These are phyloP conservation scores for Areca catechu DNA, from an alignment of 176 grass and related monocot genomes.

Conservation along the genomic window DNA sequence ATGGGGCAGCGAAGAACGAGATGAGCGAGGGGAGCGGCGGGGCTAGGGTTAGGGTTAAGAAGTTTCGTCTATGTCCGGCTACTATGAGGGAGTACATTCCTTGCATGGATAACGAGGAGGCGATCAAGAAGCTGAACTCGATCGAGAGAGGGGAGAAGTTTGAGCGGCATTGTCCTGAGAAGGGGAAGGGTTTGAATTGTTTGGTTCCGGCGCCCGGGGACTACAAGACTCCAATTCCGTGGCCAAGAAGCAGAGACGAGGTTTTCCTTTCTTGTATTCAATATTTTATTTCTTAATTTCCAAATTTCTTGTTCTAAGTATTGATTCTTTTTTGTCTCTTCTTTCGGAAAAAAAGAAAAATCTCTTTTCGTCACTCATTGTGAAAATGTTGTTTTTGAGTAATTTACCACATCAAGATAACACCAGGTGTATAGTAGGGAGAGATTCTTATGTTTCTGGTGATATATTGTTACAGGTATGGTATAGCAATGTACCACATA, in stretches of 20 bases:
- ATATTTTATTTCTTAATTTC: too few relatives aligned
- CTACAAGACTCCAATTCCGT: constrained; percentile 72
- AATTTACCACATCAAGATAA: too few relatives aligned
- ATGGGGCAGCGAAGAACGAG: constrained; percentile 13
- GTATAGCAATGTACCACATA: constrained; percentile 95
- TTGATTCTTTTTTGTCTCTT: constrained; percentile 8
- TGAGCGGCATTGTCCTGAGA: constrained; percentile 72
- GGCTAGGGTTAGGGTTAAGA: constrained; percentile 23
- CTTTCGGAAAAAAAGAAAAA: background rate
- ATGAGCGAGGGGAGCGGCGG: background rate
- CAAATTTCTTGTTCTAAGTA: too few relatives aligned
- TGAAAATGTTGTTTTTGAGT: too few relatives aligned
- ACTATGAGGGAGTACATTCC: constrained; percentile 87
- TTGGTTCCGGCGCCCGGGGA: constrained; percentile 59
- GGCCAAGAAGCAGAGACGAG: constrained; percentile 91
- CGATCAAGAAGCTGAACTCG: constrained; percentile 50
- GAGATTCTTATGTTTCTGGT: too few relatives aligned
- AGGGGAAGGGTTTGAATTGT: constrained; percentile 57
- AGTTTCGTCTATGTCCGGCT: constrained; percentile 45
- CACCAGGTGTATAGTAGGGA: too few relatives aligned
- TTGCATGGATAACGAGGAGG: constrained; percentile 79
- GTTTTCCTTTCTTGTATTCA: constrained; percentile 20
- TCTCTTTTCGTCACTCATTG: background rate
- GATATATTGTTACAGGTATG: constrained; percentile 45
- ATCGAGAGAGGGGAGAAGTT: constrained; percentile 64